These are phyloP conservation scores for Xylaria curta DNA, from an alignment of 495 filamentous ascomycete species.

Conservation along the genomic window DNA sequence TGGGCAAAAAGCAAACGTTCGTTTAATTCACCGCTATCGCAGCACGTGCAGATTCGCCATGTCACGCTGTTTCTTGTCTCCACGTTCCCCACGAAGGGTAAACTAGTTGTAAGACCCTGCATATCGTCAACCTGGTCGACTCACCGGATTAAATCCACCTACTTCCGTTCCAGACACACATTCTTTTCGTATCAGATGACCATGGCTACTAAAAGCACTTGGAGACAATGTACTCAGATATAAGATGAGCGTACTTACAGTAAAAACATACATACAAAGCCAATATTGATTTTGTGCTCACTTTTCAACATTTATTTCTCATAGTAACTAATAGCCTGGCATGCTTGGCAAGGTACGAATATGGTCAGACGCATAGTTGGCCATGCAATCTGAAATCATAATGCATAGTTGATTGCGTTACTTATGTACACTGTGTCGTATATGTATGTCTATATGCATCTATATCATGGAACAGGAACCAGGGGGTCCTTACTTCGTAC, in stretches of 20 bases:
- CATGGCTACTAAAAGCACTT: not conserved
- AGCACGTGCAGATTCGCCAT: slow-evolving; percentile 7
- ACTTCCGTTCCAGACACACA: slow-evolving; percentile 4
- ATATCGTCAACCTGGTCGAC: slow-evolving; percentile 7
- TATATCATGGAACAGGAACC: not conserved
- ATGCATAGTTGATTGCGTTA: slow-evolving; percentile 14
- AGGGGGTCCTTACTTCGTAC: too few relatives aligned
- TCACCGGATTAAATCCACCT: not conserved
- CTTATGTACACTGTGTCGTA: slow-evolving; percentile 1
- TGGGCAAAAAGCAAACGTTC: not conserved
- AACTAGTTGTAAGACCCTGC: slow-evolving; percentile 9
- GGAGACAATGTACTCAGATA: too few relatives aligned
- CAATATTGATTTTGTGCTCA: not conserved
- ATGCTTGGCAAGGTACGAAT: not conserved
- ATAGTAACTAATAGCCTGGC: not conserved
- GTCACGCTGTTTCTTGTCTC: slow-evolving; percentile 13
- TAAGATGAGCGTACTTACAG: too few relatives aligned
- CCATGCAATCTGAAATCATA: slow-evolving; percentile 17
- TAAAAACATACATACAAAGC: too few relatives aligned
- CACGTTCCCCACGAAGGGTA: not conserved
- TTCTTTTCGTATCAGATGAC: slow-evolving; percentile 7
- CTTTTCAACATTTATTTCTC: too few relatives aligned
- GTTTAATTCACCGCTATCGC: slow-evolving; percentile 4
- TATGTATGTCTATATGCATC: slow-evolving; percentile 24
- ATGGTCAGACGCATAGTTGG: not conserved